A percentile compares a stretch with the other conserved stretches of the same genome.
Conservation (phyloP, 768 basidiomycete genomes). For the Asterophora lycoperdoides region DNA sequence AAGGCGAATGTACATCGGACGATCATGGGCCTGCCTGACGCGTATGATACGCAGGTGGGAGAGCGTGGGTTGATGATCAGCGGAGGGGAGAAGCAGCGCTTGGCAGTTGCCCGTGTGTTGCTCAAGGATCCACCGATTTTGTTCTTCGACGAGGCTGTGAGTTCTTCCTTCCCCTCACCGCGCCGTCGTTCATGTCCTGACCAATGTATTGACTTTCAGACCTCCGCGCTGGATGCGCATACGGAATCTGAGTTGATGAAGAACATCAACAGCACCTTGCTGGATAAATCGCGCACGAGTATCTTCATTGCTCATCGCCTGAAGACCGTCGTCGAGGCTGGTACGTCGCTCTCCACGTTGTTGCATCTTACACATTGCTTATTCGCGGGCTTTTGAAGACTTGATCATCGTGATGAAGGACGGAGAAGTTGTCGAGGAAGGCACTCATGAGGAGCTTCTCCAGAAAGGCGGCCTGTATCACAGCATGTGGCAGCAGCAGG, state of each 20-base stretch:
- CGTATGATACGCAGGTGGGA: slow-evolving; percentile 88
- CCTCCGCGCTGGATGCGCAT: slow-evolving; percentile 91
- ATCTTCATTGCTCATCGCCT: slow-evolving; percentile 96
- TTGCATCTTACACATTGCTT: neutral
- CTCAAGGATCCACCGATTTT: slow-evolving; percentile 93
- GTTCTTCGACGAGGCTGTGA: slow-evolving; percentile 97
- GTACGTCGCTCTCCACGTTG: slow-evolving; percentile 32
- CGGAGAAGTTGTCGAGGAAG: slow-evolving; percentile 89
- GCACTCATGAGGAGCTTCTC: slow-evolving; percentile 87
- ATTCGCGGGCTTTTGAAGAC: slow-evolving; percentile 42
- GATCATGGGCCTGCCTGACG: slow-evolving; percentile 75
- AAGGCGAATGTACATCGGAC: slow-evolving; percentile 87
- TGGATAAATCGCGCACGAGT: slow-evolving; percentile 80
- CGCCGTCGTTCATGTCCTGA: too few relatives aligned
- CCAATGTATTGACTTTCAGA: slow-evolving; percentile 41
- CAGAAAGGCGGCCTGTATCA: slow-evolving; percentile 65
- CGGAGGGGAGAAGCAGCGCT: slow-evolving; percentile 95
- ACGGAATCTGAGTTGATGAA: slow-evolving; percentile 95
- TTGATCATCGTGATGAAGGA: slow-evolving; percentile 90
- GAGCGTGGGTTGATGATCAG: slow-evolving; percentile 98
- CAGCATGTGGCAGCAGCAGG: slow-evolving; percentile 81
- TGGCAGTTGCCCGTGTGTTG: slow-evolving; percentile 90
- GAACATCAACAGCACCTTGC: slow-evolving; percentile 79
- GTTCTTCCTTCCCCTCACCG: slow-evolving; percentile 25
- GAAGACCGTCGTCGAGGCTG: slow-evolving; percentile 87